Percentiles rank a stretch among this genome's conserved stretches.
Conservation (phyloP, 192 early-diverging fungal species). For the Diversispora eburnea region DNA sequence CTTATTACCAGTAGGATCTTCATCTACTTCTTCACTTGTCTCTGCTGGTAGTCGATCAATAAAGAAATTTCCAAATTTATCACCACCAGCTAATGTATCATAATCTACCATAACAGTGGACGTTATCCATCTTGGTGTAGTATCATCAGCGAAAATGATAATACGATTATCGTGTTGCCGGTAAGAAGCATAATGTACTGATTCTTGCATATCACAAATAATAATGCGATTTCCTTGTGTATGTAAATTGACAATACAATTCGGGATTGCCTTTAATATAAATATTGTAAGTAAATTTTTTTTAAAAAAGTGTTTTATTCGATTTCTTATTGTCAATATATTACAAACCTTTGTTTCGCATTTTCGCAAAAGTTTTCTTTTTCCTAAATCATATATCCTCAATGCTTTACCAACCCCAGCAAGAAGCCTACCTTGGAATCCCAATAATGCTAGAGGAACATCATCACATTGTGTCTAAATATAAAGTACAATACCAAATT, state of each 20-base stretch:
- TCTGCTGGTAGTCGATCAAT: conserved; percentile 67
- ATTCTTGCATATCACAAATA: conserved; percentile 85
- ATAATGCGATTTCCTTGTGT: conserved; percentile 81
- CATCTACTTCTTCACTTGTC: conserved; percentile 71
- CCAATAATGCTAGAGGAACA: conserved; percentile 74
- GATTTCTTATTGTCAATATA: neutral
- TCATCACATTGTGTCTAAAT: conserved; percentile 75
- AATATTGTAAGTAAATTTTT: neutral
- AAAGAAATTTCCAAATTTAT: conserved; percentile 97
- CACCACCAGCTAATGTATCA: conserved; percentile 87
- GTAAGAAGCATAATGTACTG: conserved; percentile 75
- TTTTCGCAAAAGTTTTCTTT: conserved; percentile 84
- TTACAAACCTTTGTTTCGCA: conserved; percentile 71
- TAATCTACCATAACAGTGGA: conserved; percentile 80
- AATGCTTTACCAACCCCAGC: conserved; percentile 86
- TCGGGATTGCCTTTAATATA: conserved; percentile 58
- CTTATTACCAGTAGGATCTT: conserved; percentile 82
- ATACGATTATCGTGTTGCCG: conserved; percentile 73
- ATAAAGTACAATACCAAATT: neutral
- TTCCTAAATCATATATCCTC: conserved; percentile 91
- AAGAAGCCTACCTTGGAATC: conserved; percentile 84
- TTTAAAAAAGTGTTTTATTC: neutral
- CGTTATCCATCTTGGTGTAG: conserved; percentile 83
- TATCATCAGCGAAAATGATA: conserved; percentile 90
- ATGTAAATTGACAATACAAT: conserved; percentile 64